Evolutionary conservation across 2,329 filamentous ascomycete genomes (phyloP).

Genomic region (Hymenoscyphus fraxineus): DNA sequence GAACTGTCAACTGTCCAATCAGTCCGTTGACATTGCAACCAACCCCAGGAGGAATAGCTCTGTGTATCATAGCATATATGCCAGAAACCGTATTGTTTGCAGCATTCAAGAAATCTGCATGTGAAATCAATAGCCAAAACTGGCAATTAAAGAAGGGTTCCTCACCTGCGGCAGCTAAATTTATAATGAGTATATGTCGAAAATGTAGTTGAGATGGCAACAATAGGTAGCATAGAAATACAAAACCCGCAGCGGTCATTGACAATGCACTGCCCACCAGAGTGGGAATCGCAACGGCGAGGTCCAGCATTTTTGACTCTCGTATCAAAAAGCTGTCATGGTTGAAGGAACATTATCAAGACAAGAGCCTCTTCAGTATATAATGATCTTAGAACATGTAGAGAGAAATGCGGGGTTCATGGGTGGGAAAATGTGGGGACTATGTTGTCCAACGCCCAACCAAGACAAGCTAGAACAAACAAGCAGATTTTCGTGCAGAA

Average conservation of each 20-base stretch:
- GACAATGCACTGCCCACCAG: constrained; percentile 22
- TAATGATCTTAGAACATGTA: too few relatives aligned
- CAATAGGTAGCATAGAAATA: constrained; percentile 21
- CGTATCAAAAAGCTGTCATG: not conserved
- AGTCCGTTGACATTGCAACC: constrained; percentile 43
- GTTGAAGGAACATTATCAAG: not conserved
- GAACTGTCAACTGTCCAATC: constrained; percentile 44
- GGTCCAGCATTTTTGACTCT: constrained; percentile 16
- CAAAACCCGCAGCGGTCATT: constrained; percentile 20
- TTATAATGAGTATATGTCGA: constrained; percentile 25
- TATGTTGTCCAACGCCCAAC: too few relatives aligned
- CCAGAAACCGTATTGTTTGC: constrained; percentile 21
- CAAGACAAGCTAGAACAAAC: too few relatives aligned
- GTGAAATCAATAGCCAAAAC: not conserved
- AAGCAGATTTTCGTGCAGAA: too few relatives aligned
- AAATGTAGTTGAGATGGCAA: constrained; percentile 24
- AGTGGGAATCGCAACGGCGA: constrained; percentile 22
- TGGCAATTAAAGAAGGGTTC: constrained; percentile 8
- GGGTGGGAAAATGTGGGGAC: too few relatives aligned
- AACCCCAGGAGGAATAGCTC: constrained; percentile 18
- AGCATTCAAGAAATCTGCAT: not conserved
- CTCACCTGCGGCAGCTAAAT: constrained; percentile 23
- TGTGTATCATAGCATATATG: constrained; percentile 17
- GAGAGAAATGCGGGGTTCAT: too few relatives aligned
- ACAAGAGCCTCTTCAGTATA: not conserved